Base-by-base conservation (phyloP, 2,329 filamentous ascomycete genomes). In the Pyricularia pennisetigena region DNA sequence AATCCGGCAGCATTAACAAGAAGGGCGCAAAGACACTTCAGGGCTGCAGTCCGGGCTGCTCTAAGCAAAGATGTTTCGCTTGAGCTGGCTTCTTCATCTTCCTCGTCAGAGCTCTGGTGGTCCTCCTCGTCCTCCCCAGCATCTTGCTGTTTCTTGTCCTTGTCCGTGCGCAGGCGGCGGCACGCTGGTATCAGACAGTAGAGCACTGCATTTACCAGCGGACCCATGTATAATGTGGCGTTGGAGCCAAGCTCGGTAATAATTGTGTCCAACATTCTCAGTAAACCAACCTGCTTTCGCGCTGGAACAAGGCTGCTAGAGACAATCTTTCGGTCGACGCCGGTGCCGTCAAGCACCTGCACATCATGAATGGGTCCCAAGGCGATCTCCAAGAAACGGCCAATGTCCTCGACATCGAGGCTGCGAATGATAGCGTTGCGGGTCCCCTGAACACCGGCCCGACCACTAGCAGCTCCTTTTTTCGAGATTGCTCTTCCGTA, bases 401-500 rank as follows among this genome's bases (percentile, higher is more conserved):
- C 88, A 73, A 96, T 87, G 68, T 96, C 92, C 20, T 87, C 81
- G 24, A 90, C 83, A 16, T 86, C 87, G 26, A 98, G 88, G 69
- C 91, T 90, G 61, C 94, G 89, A 63, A 99, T 81, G 4, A 94
- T 88, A 64, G 93, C 88, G 67, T 98, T 85, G 72, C 95, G 86
- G 69, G 91, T 92, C 3, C 91, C 88, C 71, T 94, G 89, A 74
- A 97, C 88, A 0, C 93, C 92, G 73, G 93, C 89, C 71, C 90
- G 90, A 14, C 91, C 92, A 72, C 91, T 92, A 23, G 88, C 86
- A 30, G 86, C 85, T 23, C 92, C 91, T 74, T 91, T 91, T 73
- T 93, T 90, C 23, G 91, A 90, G 67, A 98, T 93, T 64, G 94
- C 89, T 72, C 93, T 89, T 59, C 95, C 95, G 76, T 98, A 99